These are phyloP conservation scores for Closterium sp. DNA, from an alignment of 139 green algal species.

Conservation along the genomic window DNA sequence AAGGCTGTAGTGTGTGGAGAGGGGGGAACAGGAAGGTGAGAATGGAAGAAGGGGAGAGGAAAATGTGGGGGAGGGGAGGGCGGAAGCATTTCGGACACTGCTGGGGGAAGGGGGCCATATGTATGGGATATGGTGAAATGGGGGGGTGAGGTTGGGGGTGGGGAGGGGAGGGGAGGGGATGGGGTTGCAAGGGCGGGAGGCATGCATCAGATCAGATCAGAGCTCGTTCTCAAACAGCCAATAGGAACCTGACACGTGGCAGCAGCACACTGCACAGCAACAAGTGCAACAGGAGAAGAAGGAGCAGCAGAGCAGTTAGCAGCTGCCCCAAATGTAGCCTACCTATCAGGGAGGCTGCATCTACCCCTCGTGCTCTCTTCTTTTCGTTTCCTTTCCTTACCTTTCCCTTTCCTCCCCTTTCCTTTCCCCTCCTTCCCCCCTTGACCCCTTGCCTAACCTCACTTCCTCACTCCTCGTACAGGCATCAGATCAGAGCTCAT, in stretches of 20 bases:
- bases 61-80: conserved; percentile 18
- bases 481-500: conserved; percentile 57
- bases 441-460: too few relatives aligned
- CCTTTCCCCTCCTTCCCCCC: conserved; percentile 15
- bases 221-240: too few relatives aligned
- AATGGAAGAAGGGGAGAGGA: background rate
- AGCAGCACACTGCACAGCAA: too few relatives aligned
- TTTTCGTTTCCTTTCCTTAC: background rate
- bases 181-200: too few relatives aligned
- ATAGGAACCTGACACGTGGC: background rate
- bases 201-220: too few relatives aligned
- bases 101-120: conserved; percentile 61
- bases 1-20: background rate
- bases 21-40: background rate
- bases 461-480: background rate
- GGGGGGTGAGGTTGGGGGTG: background rate
- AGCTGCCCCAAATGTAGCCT: background rate
- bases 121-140: conserved; percentile 36
- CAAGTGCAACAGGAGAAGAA: background rate
- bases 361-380: background rate
- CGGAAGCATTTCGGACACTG: conserved; percentile 58
- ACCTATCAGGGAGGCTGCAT: background rate
- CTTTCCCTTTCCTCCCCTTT: background rate
- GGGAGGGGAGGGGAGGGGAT: too few relatives aligned
- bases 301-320: background rate